Evolutionary conservation across 2,329 filamentous ascomycete species (phyloP), one percentile per base, ranked within the genome.

Genomic region (Blumeria graminis): DNA sequence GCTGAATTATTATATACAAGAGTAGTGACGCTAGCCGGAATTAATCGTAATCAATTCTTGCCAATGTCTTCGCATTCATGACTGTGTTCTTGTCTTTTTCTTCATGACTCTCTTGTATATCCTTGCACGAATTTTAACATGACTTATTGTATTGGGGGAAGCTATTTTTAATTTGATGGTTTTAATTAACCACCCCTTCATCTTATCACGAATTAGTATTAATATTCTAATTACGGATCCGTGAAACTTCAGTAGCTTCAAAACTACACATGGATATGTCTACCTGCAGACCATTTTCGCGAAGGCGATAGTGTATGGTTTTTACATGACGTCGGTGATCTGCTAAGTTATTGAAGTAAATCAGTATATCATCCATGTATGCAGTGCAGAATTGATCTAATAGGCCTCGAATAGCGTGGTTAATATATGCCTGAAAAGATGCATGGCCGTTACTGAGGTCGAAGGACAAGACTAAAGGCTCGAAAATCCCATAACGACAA

Each of bases 221-320:
- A n/a, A n/a, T n/a, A n/a, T n/a, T n/a, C n/a, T n/a, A n/a, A n/a
- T n/a, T n/a, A n/a, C n/a, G n/a, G n/a, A n/a, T n/a, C n/a, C n/a
- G n/a, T n/a, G n/a, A n/a, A n/a, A n/a, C n/a, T 34, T 55, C 14
- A 1, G 5, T 46, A 35, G 53, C 33, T 16, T 55, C n/a, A 33
- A 57, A 57, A 11, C 33, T 32, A 33, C 32, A 58, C 45, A 56
- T 56, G 10, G 16, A 33, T 32, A 58, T 36, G 34, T 58, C 18
- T 1, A 35, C 52, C 18, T 56, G 35, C 16, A 58, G 32, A 3
- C 46, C 41, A 32, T 39, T 34, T 7, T 55, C 35, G 1, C 45
- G 3, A 28, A 58, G 57, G 14, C 53, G 13, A 39, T 54, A 6
- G n/a, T 56, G 32, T 3, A 58, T 36, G 28, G 54, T 55, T 16